These are phyloP conservation scores for Saccharomyces cerevisiae DNA, from an alignment of 805 yeast genomes.

Conservation along the genomic window DNA sequence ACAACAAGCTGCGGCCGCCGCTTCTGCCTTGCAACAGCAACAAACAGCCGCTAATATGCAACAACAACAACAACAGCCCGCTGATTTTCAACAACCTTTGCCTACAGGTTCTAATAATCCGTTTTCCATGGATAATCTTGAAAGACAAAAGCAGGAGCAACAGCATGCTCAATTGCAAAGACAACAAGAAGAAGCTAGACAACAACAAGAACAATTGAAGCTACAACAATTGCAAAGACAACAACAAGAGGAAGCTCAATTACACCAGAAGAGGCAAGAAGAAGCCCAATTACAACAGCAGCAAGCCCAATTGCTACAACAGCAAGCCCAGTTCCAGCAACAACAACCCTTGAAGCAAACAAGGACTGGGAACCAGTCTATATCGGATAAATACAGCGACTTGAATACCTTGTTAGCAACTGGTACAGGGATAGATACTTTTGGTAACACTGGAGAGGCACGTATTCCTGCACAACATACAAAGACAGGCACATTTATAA, in stretches of 20 bases:
- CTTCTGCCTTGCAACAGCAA: not conserved
- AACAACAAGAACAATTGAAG: slow-evolving; percentile 25
- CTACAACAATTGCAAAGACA: slow-evolving; percentile 21
- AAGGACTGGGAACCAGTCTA: slow-evolving; percentile 46
- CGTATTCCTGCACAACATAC: slow-evolving; percentile 94
- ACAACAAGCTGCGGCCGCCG: not conserved
- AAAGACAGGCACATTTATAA: slow-evolving; percentile 67
- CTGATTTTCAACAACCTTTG: slow-evolving; percentile 40
- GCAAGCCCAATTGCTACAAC: slow-evolving; percentile 1
- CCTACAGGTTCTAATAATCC: slow-evolving; percentile 74
- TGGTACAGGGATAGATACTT: slow-evolving; percentile 91
- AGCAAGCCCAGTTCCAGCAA: slow-evolving; percentile 8
- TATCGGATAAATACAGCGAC: slow-evolving; percentile 56
- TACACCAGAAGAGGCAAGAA: slow-evolving; percentile 20
- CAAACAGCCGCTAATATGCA: not conserved
- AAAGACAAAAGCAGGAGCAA: slow-evolving; percentile 2
- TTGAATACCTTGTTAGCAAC: slow-evolving; percentile 70
- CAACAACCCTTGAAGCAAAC: slow-evolving; percentile 36
- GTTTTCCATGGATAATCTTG: slow-evolving; percentile 41
- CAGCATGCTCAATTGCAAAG: not conserved
- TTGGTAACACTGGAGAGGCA: slow-evolving; percentile 36
- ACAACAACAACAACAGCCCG: slow-evolving; percentile 13
- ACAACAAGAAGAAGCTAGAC: slow-evolving; percentile 9
- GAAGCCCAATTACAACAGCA: slow-evolving; percentile 14
- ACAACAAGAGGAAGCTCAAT: slow-evolving; percentile 19